Evolutionary conservation across 768 basidiomycete genomes (phyloP).

Genomic region (Russula compacta): DNA sequence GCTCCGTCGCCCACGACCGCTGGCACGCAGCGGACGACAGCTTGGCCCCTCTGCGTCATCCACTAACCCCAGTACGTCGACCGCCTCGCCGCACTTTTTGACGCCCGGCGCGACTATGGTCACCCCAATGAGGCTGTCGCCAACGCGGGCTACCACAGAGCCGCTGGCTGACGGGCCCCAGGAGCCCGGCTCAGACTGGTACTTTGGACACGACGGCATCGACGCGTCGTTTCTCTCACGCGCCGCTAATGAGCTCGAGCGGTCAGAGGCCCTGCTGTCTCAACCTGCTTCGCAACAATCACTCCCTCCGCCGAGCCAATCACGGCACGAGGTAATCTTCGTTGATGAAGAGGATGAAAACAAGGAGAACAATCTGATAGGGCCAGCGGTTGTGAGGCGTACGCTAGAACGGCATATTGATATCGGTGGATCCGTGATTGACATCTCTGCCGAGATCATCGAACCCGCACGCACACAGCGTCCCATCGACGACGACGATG

Average conservation of each 20-base stretch:
- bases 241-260: conserved; percentile 28
- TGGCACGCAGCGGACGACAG: neutral
- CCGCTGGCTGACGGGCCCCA: conserved; percentile 10
- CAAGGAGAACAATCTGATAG: conserved; percentile 53
- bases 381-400: conserved; percentile 41
- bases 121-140: conserved; percentile 3
- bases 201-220: conserved; percentile 30
- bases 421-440: conserved; percentile 36
- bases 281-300: conserved; percentile 8
- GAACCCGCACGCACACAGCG: neutral
- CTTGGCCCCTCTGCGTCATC: neutral
- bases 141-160: conserved; percentile 7
- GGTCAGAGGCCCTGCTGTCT: conserved; percentile 19
- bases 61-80: neutral
- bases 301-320: conserved; percentile 4
- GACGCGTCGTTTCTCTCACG: conserved; percentile 35
- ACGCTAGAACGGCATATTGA: conserved; percentile 25
- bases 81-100: conserved; percentile 5
- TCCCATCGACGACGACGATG: neutral
- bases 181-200: conserved; percentile 24
- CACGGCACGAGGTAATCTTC: conserved; percentile 30
- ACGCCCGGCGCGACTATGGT: neutral
- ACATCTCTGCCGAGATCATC: conserved; percentile 40
- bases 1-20: neutral
- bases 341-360: conserved; percentile 43